Evolutionary conservation across 192 early-diverging fungal species (phyloP), one percentile per base, ranked within the genome.

Genomic region (Funneliformis mosseae): DNA sequence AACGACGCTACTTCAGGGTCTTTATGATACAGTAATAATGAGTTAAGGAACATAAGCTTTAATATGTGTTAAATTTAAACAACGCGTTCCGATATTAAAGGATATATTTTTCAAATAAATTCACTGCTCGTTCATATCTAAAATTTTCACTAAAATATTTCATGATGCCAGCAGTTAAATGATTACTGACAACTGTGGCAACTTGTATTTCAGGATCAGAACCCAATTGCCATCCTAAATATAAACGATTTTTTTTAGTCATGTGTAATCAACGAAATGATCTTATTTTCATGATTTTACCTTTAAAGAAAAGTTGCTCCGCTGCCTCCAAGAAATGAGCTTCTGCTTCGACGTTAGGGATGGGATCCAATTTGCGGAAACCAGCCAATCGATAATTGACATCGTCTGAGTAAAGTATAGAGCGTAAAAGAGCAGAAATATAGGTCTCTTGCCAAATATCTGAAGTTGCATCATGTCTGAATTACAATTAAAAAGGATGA

Each of bases 181-280:
- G 94, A 83, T 99, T 99, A 77, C 91, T 92, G 72, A 93, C 92
- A 27, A 88, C 90, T 12, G 97, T 96, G 8, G 97, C 95, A n/a
- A 95, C 90, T 85, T 99, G 98, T 55, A 98, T 94, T 80, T 98
- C 96, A 10, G 97, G 93, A 39, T 93, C 93, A 28, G 95, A 95
- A 21, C 98, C 98, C 28, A 99, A 87, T 79, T 94, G 93, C 96
- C 96, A 98, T 33, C 93, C 92, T 91, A 76, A 69, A 39, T 18
- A 42, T 33, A 3, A n/a, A 38, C 6, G 0, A n/a, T 41, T 28
- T 66, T 66, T 66, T 5, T 4, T 11, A 12, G 9, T 33, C 3
- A 66, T 66, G 14, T 33, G 50, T 55, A 21, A 18, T 55, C 12
- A 3, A 21, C 18, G 18, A 66, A 23, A 33, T 28, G 21, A 28